Percentiles rank a stretch among this genome's conserved stretches.
These are phyloP conservation scores for Stramenopiles sp. DNA, from an alignment of 352 stramenopile species.

Conservation along the genomic window DNA sequence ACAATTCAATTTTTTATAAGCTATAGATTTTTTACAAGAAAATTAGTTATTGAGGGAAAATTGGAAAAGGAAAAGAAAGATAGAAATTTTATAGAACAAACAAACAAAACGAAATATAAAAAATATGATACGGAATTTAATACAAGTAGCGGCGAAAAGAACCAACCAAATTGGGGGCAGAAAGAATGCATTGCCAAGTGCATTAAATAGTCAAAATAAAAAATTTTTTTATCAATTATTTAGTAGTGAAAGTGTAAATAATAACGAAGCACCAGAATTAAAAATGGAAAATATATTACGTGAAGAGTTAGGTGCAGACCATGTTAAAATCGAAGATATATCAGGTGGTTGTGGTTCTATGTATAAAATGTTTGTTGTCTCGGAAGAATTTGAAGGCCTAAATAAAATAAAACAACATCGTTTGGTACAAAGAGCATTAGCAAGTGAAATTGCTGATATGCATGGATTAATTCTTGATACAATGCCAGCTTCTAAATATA, in stretches of 20 bases:
- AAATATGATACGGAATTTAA: no score
- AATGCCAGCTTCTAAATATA: neutral
- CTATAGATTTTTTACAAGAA: no score
- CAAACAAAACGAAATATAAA: no score
- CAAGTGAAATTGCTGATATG: neutral
- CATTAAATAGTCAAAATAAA: no score
- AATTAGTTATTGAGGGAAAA: no score
- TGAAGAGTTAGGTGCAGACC: constrained; percentile 34
- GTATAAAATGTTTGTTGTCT: constrained; percentile 59
- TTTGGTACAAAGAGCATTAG: constrained; percentile 26
- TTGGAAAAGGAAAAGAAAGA: no score
- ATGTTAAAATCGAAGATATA: constrained; percentile 58
- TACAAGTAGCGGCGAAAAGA: no score
- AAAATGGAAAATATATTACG: constrained; percentile 41
- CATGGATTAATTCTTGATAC: neutral
- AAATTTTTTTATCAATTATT: no score
- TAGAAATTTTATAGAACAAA: no score
- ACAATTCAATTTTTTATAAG: no score
- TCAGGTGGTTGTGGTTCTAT: constrained; percentile 61
- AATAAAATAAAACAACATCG: constrained; percentile 59
- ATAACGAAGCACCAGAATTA: constrained; percentile 22
- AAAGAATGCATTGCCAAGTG: no score
- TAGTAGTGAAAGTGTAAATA: neutral
- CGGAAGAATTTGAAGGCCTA: constrained; percentile 43
- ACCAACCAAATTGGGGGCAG: no score